Evolutionary conservation across 768 basidiomycete species (phyloP).

Genomic region (Termitomyces heimii): DNA sequence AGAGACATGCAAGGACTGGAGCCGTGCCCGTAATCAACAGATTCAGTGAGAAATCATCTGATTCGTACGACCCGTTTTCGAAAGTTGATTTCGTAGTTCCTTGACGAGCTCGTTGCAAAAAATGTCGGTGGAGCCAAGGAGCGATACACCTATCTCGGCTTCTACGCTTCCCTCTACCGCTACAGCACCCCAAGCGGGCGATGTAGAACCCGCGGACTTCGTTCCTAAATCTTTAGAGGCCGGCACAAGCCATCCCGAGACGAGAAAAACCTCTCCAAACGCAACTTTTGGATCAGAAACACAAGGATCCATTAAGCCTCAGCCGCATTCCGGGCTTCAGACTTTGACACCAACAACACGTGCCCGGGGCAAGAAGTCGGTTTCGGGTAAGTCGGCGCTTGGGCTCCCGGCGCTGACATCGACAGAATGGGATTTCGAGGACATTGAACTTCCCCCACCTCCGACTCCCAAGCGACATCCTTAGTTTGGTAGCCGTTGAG

Average conservation of each 20-base stretch:
- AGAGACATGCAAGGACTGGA: constrained; percentile 73
- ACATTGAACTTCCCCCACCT: constrained; percentile 36
- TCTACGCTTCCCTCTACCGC: background rate
- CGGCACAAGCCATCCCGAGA: background rate
- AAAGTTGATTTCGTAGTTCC: constrained; percentile 23
- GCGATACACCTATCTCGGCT: background rate
- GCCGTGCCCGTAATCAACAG: constrained; percentile 63
- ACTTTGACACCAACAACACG: background rate
- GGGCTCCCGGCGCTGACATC: constrained; percentile 43
- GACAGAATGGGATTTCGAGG: constrained; percentile 50
- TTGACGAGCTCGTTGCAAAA: constrained; percentile 33
- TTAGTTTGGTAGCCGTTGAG: background rate
- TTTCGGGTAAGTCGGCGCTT: constrained; percentile 21
- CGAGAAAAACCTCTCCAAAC: background rate
- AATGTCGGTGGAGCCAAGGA: constrained; percentile 17
- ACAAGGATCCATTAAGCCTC: background rate
- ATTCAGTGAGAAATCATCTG: constrained; percentile 50
- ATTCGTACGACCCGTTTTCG: background rate
- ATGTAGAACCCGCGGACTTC: background rate
- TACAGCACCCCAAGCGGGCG: background rate
- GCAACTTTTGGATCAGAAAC: background rate
- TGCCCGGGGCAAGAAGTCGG: background rate
- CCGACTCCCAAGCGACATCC: constrained; percentile 1
- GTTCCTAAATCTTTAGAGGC: background rate
- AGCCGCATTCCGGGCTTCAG: background rate